A percentile compares a stretch with the other conserved stretches of the same genome.
Conservation (phyloP, 2,329 filamentous ascomycete species). For the Stylonectria norvegica region DNA sequence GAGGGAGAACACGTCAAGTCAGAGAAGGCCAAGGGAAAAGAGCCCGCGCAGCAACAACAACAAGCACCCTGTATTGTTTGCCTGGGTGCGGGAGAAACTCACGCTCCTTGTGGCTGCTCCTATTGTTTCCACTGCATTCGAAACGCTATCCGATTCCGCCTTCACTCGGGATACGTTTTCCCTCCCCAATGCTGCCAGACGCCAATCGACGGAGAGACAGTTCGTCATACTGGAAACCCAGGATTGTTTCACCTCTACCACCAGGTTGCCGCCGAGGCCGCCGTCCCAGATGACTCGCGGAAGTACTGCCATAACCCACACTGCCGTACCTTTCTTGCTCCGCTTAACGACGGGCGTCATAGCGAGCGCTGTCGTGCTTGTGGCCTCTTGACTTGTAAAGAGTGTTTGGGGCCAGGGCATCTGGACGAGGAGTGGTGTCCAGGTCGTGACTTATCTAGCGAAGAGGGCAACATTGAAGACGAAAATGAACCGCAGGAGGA, state of each 20-base stretch:
- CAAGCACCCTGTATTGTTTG: constrained; percentile 12
- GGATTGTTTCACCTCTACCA: constrained; percentile 20
- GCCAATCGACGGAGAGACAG: constrained; percentile 11
- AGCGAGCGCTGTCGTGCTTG: constrained; percentile 12
- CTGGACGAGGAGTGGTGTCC: constrained; percentile 6
- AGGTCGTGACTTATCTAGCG: too few relatives aligned
- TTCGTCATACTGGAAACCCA: constrained; percentile 12
- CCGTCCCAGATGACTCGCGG: constrained; percentile 4
- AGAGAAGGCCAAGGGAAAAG: too few relatives aligned
- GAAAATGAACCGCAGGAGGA: constrained; percentile 11
- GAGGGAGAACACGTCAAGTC: too few relatives aligned
- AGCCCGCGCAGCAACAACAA: too few relatives aligned
- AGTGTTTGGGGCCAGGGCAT: constrained; percentile 11
- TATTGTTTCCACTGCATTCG: constrained; percentile 23
- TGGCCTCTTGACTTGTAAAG: constrained; percentile 11
- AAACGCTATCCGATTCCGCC: constrained; percentile 15
- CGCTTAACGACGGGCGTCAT: constrained; percentile 3
- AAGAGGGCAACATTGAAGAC: constrained; percentile 1
- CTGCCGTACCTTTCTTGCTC: constrained; percentile 23
- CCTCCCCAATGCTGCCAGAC: constrained; percentile 24
- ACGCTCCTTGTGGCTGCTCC: constrained; percentile 15
- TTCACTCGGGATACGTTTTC: constrained; percentile 17
- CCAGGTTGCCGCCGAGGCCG: constrained; percentile 14
- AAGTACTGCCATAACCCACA: constrained; percentile 21
- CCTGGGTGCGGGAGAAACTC: constrained; percentile 11